Conservation (phyloP, 2,329 filamentous ascomycete genomes). For the Aspergillus oerlinghausenensis region DNA sequence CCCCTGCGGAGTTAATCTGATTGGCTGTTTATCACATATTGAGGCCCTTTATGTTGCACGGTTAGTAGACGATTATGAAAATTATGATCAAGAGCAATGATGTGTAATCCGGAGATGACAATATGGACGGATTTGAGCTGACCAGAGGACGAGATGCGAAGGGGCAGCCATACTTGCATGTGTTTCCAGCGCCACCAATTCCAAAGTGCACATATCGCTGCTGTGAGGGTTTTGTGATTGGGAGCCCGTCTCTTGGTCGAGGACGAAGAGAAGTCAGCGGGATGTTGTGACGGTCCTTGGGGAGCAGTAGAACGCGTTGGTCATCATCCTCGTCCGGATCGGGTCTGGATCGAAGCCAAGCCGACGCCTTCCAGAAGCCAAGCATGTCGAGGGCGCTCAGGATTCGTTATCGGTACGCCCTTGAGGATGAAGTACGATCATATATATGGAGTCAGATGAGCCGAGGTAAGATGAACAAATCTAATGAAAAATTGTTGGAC, state of each 20-base stretch:
- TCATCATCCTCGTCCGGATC: constrained; percentile 2
- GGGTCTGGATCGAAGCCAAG: constrained; percentile 4
- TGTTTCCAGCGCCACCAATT: constrained; percentile 8
- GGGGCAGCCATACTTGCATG: constrained; percentile 3
- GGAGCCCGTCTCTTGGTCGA: background rate
- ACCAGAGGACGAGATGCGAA: background rate
- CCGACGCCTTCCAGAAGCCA: constrained; percentile 5
- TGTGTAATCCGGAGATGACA: background rate
- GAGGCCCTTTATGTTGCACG: background rate
- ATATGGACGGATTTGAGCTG: background rate
- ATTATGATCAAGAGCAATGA: background rate
- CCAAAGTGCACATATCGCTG: constrained; percentile 7
- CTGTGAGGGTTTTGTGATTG: background rate
- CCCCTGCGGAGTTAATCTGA: background rate
- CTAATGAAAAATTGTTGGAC: background rate
- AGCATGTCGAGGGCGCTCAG: background rate
- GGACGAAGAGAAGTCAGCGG: background rate
- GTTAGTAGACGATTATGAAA: background rate
- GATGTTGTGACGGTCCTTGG: background rate
- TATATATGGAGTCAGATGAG: background rate
- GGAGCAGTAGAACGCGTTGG: constrained; percentile 3
- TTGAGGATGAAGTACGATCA: background rate
- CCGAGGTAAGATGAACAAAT: background rate
- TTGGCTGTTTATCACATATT: background rate
- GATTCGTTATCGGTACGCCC: background rate